Conservation (phyloP, 345 rosid species). For the Rhodamnia rubescens region DNA sequence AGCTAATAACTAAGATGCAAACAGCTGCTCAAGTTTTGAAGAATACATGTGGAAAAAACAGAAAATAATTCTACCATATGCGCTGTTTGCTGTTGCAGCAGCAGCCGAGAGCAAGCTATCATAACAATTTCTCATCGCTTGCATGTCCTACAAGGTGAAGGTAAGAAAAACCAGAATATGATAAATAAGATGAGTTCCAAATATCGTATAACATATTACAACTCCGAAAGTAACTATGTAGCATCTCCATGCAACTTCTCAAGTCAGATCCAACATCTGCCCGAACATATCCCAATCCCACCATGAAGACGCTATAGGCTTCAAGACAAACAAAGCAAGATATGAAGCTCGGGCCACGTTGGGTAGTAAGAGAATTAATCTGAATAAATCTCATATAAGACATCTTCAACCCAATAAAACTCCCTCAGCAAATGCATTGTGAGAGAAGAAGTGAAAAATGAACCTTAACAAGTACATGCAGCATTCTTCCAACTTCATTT, state of each 20-base stretch:
- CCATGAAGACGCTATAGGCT: not conserved
- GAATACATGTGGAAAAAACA: not conserved
- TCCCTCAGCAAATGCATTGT: not conserved
- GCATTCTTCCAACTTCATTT: not conserved
- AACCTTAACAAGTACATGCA: not conserved
- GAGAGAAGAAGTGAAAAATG: not conserved
- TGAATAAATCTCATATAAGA: not conserved
- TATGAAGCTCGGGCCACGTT: not conserved
- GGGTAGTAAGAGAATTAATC: not conserved
- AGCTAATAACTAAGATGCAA: not conserved
- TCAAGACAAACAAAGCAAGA: not conserved
- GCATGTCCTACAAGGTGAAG: slow-evolving; percentile 58
- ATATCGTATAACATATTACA: not conserved
- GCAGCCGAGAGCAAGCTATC: slow-evolving; percentile 96
- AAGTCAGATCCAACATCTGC: not conserved
- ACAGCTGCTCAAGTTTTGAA: not conserved
- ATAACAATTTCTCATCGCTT: slow-evolving; percentile 79
- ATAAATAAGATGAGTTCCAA: not conserved
- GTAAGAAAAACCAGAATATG: not conserved
- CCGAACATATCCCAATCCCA: not conserved
- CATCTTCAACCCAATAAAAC: not conserved
- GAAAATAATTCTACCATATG: slow-evolving; percentile 50
- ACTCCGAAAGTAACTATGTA: not conserved
- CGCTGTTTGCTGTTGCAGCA: slow-evolving; percentile 86
- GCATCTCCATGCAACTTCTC: not conserved